Evolutionary conservation across 2,329 filamentous ascomycete genomes (phyloP).

Genomic region (Xylariaceae sp.): DNA sequence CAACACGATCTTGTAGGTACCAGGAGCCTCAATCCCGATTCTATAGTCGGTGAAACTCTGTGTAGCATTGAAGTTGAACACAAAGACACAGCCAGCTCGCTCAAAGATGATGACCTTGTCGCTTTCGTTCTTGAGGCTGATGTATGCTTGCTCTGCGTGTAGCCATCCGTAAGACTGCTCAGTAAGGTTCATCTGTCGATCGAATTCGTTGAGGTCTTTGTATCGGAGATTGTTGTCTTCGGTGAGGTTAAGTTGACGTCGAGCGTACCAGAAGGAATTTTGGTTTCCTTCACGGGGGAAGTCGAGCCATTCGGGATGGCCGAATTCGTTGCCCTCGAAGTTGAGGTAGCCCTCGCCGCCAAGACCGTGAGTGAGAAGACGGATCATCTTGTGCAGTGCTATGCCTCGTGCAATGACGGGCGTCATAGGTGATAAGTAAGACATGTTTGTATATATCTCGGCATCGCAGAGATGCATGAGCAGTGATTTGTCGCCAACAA

Average conservation of each 20-base stretch:
- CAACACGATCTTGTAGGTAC: slow-evolving; percentile 83
- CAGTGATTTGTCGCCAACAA: slow-evolving; percentile 93
- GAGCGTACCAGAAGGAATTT: slow-evolving; percentile 92
- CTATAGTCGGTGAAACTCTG: slow-evolving; percentile 89
- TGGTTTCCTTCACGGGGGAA: slow-evolving; percentile 91
- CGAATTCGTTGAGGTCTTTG: slow-evolving; percentile 88
- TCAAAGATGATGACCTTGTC: slow-evolving; percentile 98
- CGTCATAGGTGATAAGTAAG: slow-evolving; percentile 75
- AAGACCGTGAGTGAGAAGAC: slow-evolving; percentile 82
- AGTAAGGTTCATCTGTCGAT: slow-evolving; percentile 81
- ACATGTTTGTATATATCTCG: slow-evolving; percentile 98
- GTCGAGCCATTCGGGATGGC: slow-evolving; percentile 97
- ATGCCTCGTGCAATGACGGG: slow-evolving; percentile 86
- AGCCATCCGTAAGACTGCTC: slow-evolving; percentile 93
- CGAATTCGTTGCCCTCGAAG: slow-evolving; percentile 98
- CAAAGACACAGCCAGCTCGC: slow-evolving; percentile 80
- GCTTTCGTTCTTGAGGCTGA: slow-evolving; percentile 86
- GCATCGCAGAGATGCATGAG: slow-evolving; percentile 99
- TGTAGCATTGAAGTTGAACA: slow-evolving; percentile 92
- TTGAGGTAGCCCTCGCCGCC: slow-evolving; percentile 97
- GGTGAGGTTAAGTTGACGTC: slow-evolving; percentile 87
- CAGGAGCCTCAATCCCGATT: slow-evolving; percentile 77
- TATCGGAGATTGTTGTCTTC: slow-evolving; percentile 85
- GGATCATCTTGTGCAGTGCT: slow-evolving; percentile 95
- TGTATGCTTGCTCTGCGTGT: slow-evolving; percentile 77